Percentiles rank a stretch among this genome's conserved stretches.
Evolutionary conservation across 2,329 filamentous ascomycete genomes (phyloP).

Genomic region (Camptophora hylomeconis): DNA sequence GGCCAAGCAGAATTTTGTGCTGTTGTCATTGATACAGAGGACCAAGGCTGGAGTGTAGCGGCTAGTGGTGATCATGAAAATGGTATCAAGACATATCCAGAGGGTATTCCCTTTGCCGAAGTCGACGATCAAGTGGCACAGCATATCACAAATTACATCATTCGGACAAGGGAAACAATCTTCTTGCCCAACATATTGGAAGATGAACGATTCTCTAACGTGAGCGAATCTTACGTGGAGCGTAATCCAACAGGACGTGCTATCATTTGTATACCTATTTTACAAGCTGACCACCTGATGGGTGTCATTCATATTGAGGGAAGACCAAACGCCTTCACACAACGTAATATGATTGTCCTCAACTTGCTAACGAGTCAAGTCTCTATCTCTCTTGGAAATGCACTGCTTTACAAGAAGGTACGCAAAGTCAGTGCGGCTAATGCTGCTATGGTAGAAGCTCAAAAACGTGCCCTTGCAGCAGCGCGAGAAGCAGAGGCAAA

Average conservation of each 20-base stretch:
- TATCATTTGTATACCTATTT: constrained; percentile 49
- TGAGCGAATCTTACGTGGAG: constrained; percentile 42
- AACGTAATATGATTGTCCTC: constrained; percentile 39
- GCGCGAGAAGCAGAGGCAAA: constrained; percentile 51
- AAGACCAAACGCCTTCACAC: constrained; percentile 51
- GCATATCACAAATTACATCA: constrained; percentile 48
- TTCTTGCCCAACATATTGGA: constrained; percentile 51
- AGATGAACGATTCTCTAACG: constrained; percentile 52
- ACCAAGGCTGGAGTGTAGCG: constrained; percentile 46
- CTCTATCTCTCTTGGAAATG: constrained; percentile 51
- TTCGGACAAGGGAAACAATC: constrained; percentile 51
- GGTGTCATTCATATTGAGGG: constrained; percentile 51
- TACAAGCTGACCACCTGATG: constrained; percentile 46
- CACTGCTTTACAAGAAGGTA: constrained; percentile 47
- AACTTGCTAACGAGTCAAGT: constrained; percentile 52
- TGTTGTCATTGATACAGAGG: constrained; percentile 47
- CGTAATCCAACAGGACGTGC: constrained; percentile 45
- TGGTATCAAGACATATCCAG: constrained; percentile 39
- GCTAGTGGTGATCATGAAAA: constrained; percentile 46
- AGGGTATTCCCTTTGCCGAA: constrained; percentile 43
- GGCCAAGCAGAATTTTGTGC: constrained; percentile 44
- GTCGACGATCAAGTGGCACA: constrained; percentile 46
- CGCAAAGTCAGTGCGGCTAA: constrained; percentile 51
- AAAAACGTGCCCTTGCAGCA: constrained; percentile 48
- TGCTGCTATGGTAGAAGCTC: constrained; percentile 51